These are phyloP conservation scores for Allomyces macrogynus DNA, from an alignment of 192 early-diverging fungal genomes.

Conservation along the genomic window DNA sequence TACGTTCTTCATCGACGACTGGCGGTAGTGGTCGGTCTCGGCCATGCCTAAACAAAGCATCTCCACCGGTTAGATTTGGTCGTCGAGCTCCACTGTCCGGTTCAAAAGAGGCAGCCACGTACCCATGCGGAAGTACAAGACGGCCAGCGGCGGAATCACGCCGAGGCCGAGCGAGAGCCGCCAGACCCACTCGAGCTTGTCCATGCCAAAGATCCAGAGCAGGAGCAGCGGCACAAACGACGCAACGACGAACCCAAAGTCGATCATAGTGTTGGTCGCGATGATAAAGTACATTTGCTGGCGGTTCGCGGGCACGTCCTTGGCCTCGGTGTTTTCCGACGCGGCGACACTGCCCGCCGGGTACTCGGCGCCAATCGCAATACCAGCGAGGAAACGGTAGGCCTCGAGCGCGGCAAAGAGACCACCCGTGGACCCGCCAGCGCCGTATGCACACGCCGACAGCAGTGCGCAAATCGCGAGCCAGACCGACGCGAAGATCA, in stretches of 20 bases:
- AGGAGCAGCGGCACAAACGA: conserved; percentile 2
- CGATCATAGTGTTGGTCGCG: conserved; percentile 1
- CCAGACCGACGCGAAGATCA: conserved; percentile 4
- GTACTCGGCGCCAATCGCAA: conserved; percentile 7
- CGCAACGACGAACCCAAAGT: conserved; percentile 5
- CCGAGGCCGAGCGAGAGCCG: not conserved
- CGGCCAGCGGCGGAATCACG: too few species aligned
- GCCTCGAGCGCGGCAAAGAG: conserved; percentile 4
- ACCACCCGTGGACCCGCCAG: conserved; percentile 1
- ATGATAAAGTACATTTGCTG: conserved; percentile 3
- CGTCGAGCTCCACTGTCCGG: too few species aligned
- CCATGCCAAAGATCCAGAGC: conserved; percentile 1
- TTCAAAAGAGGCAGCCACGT: too few species aligned
- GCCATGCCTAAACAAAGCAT: not conserved
- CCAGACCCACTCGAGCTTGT: not conserved
- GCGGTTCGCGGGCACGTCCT: not conserved
- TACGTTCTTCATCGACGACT: conserved; percentile 1
- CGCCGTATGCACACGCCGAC: conserved; percentile 2
- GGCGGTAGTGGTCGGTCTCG: not conserved
- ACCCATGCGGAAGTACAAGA: too few species aligned
- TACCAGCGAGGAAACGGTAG: conserved; percentile 2
- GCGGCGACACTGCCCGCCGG: conserved; percentile 5
- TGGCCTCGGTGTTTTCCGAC: conserved; percentile 1
- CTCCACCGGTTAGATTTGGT: not conserved
- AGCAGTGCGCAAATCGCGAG: conserved; percentile 3